These are phyloP conservation scores for Reutealis trisperma DNA, from an alignment of 345 rosid genomes.

Conservation along the genomic window DNA sequence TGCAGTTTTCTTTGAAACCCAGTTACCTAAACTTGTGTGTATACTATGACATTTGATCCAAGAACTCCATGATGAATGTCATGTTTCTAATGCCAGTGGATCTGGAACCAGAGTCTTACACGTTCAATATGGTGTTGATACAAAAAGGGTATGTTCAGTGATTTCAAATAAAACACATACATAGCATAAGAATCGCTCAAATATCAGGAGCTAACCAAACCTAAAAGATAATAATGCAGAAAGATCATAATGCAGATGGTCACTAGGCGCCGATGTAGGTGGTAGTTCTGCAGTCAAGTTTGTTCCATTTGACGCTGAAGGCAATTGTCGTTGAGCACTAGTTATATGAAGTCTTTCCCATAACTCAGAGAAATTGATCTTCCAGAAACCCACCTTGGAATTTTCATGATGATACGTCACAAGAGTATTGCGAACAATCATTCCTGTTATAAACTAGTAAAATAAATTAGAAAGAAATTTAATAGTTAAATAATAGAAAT, in stretches of 20 bases:
- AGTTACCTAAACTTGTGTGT: neutral
- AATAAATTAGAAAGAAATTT: neutral
- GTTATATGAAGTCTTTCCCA: conserved; percentile 69
- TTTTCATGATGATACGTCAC: conserved; percentile 84
- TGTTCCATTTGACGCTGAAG: conserved; percentile 38
- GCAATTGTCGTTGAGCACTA: conserved; percentile 44
- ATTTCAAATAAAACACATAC: neutral
- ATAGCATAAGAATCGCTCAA: neutral
- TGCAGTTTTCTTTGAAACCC: neutral
- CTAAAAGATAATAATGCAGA: no score
- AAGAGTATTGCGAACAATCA: conserved; percentile 81
- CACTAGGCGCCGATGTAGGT: conserved; percentile 43
- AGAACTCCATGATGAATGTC: neutral
- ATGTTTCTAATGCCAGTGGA: no score
- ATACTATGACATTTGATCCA: neutral
- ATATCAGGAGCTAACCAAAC: conserved; percentile 27
- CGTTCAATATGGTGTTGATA: neutral
- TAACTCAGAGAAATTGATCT: conserved; percentile 89
- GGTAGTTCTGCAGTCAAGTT: conserved; percentile 36
- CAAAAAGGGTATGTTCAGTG: neutral
- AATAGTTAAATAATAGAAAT: neutral
- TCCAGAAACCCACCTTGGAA: conserved; percentile 89
- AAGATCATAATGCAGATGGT: conserved; percentile 28
- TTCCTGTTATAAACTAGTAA: conserved; percentile 46
- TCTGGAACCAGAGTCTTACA: neutral